Percentiles rank a stretch among this genome's conserved stretches.
These are phyloP conservation scores for Bipolaris victoriae DNA, from an alignment of 2,329 filamentous ascomycete genomes.

Conservation along the genomic window DNA sequence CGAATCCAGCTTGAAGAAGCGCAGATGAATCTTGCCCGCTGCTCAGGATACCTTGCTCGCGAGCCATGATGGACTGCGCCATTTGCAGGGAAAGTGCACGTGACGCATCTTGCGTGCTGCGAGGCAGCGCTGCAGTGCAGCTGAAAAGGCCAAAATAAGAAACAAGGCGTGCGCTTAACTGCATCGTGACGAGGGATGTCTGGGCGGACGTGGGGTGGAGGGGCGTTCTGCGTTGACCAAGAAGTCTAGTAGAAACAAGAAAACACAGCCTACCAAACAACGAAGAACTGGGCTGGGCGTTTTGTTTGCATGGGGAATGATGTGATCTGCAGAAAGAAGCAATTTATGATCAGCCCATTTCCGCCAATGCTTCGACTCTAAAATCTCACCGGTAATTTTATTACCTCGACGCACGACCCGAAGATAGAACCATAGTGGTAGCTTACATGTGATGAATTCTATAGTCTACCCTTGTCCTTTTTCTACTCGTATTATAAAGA, in stretches of 20 bases:
- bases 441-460: neutral
- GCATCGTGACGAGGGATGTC: neutral
- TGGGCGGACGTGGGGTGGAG: too few relatives aligned
- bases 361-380: neutral
- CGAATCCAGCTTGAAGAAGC: slow-evolving; percentile 41
- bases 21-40: slow-evolving; percentile 24
- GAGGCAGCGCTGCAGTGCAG: slow-evolving; percentile 2
- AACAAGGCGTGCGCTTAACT: neutral
- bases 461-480: neutral
- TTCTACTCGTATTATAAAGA: slow-evolving; percentile 11
- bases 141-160: neutral
- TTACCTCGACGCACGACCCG: neutral
- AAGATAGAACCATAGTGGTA: neutral
- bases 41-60: slow-evolving; percentile 40
- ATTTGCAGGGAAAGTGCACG: slow-evolving; percentile 24
- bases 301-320: neutral
- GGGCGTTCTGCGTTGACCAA: neutral
- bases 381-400: neutral
- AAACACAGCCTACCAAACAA: neutral
- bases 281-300: too few relatives aligned
- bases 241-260: neutral
- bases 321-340: neutral
- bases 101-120: neutral
- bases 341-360: neutral
- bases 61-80: slow-evolving; percentile 41